phyloP scores from a whole-genome alignment of 2,329 filamentous ascomycete genomes.

The Sclerotinia sclerotiorum region DNA sequence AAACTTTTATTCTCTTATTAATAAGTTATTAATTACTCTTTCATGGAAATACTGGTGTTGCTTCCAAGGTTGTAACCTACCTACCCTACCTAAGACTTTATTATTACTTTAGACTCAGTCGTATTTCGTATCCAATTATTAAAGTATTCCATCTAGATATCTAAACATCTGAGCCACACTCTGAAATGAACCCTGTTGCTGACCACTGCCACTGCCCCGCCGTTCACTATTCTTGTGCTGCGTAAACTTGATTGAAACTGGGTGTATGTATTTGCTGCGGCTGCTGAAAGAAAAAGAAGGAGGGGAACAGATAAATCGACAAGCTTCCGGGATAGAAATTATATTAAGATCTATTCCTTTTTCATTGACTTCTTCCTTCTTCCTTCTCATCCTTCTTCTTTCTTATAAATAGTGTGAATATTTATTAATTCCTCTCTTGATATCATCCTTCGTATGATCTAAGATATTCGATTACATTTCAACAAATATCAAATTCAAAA shows the following conservation, averaged over 20 bases:
- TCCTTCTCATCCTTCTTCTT: too few relatives aligned
- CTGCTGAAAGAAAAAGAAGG: slow-evolving; percentile 1
- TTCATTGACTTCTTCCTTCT: not conserved
- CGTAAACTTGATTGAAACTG: not conserved
- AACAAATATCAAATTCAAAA: not conserved
- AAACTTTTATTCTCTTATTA: too few relatives aligned
- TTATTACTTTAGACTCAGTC: too few relatives aligned
- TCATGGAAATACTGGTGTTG: too few relatives aligned
- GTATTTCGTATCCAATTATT: not conserved
- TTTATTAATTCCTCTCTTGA: not conserved
- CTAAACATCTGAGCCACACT: slow-evolving; percentile 4
- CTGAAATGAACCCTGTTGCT: not conserved
- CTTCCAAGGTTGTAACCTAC: too few relatives aligned
- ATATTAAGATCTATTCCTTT: not conserved
- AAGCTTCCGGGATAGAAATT: not conserved
- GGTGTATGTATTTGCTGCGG: not conserved
- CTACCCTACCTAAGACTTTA: too few relatives aligned
- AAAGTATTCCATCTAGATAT: too few relatives aligned
- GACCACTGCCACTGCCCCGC: slow-evolving; percentile 10
- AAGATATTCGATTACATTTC: not conserved
- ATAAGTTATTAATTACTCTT: too few relatives aligned
- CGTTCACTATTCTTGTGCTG: slow-evolving; percentile 5
- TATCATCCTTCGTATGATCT: not conserved
- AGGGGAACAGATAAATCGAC: not conserved
- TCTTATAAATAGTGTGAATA: not conserved